Base-by-base conservation (phyloP, 345 rosid species). In the Eucalyptus marginata region DNA sequence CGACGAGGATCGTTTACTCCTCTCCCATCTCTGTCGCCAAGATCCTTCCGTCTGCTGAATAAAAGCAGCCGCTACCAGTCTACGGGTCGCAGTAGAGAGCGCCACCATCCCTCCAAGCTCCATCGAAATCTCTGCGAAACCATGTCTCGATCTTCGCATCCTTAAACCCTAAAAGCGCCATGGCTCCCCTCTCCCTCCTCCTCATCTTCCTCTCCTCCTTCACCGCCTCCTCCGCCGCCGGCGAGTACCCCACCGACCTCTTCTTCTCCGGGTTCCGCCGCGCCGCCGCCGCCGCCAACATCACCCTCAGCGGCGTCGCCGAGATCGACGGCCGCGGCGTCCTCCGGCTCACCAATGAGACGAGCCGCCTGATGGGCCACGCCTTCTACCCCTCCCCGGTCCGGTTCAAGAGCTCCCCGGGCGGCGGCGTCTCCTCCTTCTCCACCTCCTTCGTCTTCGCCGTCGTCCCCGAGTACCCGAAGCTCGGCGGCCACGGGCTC, bases 401-500 rank as follows among this genome's bases (percentile, higher is more conserved):
- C 88, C 92, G 89, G 89, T 93, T 97, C 92, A 97, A 93, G 94
- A 91, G 91, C 90, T 90, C 96, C 1, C 84, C 79, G 7, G 91
- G 51, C 68, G 95, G 93, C 24, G 89, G 87, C 89, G 95, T 92
- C 86, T 91, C 86, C 29, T 96, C 99, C 58, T 97, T 97, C 91
- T 97, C 99, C 18, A 93, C 99, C 2, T 92, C 95, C 40, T 97
- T 97, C 52, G 99, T 93, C 89, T 92, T 97, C 86, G 94, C 95
- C 29, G 92, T 95, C 29, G 94, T 95, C 88, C 95, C 98, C 4
- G 94, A 94, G 92, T 94, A 95, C 90, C 91, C 94, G 11, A 93
- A 68, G 76, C 97, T 96, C 2, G 97, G 99, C 4, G 99, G 98
- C 83, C 99, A 96, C 56, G 99, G 99, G 62, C 92, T 97, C 49